Evolutionary conservation across 305 asterid genomes (phyloP).

Genomic region (Fraxinus paxiana): DNA sequence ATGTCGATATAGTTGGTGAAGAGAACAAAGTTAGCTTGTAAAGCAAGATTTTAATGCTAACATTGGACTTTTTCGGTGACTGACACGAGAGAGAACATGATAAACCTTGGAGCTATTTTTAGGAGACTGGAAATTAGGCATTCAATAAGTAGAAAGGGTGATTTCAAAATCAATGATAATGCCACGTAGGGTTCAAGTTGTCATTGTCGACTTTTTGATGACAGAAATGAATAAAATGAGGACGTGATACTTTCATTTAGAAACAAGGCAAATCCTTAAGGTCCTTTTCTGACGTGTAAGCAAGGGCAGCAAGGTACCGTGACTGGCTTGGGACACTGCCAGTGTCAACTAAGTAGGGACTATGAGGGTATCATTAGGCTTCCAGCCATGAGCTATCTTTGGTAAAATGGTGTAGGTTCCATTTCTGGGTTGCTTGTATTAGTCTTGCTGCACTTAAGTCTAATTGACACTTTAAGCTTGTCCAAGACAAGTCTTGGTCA

Average conservation of each 20-base stretch:
- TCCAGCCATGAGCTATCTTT: background rate
- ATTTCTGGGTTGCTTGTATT: constrained; percentile 8
- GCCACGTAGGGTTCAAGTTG: background rate
- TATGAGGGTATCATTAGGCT: background rate
- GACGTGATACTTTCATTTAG: constrained; percentile 4
- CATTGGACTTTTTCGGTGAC: background rate
- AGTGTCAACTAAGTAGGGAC: background rate
- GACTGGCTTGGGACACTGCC: background rate
- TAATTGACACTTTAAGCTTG: constrained; percentile 8
- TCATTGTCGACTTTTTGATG: background rate
- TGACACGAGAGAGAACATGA: constrained; percentile 1
- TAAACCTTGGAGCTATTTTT: background rate
- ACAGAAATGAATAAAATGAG: background rate
- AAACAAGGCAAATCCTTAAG: constrained; percentile 1
- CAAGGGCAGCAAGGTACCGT: background rate
- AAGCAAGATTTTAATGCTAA: constrained; percentile 9
- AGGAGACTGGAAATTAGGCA: background rate
- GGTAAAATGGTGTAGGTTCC: background rate
- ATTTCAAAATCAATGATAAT: background rate
- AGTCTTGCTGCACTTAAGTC: constrained; percentile 10
- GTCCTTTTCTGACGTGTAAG: background rate
- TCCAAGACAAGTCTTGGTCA: background rate
- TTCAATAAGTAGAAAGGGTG: background rate
- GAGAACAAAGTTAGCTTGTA: constrained; percentile 8
- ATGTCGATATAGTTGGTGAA: background rate